These are phyloP conservation scores for Fusarium pilosicola DNA, from an alignment of 2,329 filamentous ascomycete species.

Conservation along the genomic window DNA sequence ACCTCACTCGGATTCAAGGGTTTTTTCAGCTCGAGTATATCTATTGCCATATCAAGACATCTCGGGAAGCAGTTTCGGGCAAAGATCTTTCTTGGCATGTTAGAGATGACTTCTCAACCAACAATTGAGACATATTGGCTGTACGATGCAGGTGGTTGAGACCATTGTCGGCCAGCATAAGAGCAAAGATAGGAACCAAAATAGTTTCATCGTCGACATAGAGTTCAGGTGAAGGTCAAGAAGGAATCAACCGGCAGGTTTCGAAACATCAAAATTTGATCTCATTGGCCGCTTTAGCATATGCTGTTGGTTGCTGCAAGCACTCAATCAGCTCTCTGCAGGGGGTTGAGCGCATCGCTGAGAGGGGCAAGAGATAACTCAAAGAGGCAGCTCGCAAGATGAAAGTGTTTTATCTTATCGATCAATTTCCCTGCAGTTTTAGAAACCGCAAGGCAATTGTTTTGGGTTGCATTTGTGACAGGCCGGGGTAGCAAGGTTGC, in stretches of 20 bases:
- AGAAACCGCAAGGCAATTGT: not conserved
- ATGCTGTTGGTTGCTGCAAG: slow-evolving; percentile 34
- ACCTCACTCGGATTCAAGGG: not conserved
- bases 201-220: not conserved
- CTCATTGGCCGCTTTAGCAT: slow-evolving; percentile 52
- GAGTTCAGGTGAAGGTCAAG: not conserved
- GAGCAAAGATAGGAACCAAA: not conserved
- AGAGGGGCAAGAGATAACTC: not conserved
- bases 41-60: not conserved
- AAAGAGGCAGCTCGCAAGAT: not conserved
- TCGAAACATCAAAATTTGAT: slow-evolving; percentile 1
- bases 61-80: not conserved
- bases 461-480: not conserved
- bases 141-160: not conserved
- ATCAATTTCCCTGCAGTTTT: not conserved
- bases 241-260: slow-evolving; percentile 3
- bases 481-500: not conserved
- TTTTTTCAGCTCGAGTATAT: not conserved
- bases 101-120: not conserved
- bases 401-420: not conserved
- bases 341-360: not conserved
- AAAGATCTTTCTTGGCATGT: not conserved
- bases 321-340: slow-evolving; percentile 32
- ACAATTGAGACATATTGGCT: not conserved
- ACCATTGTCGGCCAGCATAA: not conserved